phyloP scores from a whole-genome alignment of 2,329 filamentous ascomycete genomes.

The Fusarium abutilonis region DNA sequence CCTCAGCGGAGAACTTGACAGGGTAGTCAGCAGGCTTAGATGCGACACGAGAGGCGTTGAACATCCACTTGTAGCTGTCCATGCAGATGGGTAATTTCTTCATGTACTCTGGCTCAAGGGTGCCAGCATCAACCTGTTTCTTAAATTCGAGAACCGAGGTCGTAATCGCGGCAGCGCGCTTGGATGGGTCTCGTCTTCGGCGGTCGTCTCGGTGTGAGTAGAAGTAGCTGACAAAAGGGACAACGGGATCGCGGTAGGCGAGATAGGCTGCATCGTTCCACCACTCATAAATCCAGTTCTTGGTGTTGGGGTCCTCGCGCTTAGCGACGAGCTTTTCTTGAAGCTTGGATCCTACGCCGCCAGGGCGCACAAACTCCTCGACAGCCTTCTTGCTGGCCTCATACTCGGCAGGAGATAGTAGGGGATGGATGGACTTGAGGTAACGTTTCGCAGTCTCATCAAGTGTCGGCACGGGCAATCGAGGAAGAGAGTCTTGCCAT shows the following conservation, averaged over 20 bases:
- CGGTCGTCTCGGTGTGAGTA: conserved; percentile 98
- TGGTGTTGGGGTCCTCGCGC: conserved; percentile 79
- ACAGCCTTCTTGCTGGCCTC: conserved; percentile 83
- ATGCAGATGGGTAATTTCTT: conserved; percentile 97
- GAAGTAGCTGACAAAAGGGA: conserved; percentile 99
- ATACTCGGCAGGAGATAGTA: conserved; percentile 75
- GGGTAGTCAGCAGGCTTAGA: conserved; percentile 84
- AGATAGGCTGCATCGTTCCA: conserved; percentile 98
- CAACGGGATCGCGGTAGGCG: conserved; percentile 90
- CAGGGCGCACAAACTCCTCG: conserved; percentile 87
- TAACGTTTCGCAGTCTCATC: conserved; percentile 85
- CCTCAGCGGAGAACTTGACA: conserved; percentile 77
- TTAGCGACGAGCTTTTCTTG: conserved; percentile 87
- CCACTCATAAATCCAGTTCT: conserved; percentile 98
- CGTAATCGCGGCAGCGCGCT: conserved; percentile 90
- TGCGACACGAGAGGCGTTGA: conserved; percentile 89
- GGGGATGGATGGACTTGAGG: conserved; percentile 79
- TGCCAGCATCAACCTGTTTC: conserved; percentile 83
- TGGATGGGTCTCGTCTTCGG: conserved; percentile 84
- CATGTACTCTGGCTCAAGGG: conserved; percentile 97
- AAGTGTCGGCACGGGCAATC: conserved; percentile 81
- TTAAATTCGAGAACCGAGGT: conserved; percentile 92
- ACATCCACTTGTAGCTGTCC: conserved; percentile 99
- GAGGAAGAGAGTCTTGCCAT: conserved; percentile 86
- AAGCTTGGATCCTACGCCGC: conserved; percentile 81